These are phyloP conservation scores for Ceratobasidium sp. DNA, from an alignment of 1,284 basidiomycete genomes.

Conservation along the genomic window DNA sequence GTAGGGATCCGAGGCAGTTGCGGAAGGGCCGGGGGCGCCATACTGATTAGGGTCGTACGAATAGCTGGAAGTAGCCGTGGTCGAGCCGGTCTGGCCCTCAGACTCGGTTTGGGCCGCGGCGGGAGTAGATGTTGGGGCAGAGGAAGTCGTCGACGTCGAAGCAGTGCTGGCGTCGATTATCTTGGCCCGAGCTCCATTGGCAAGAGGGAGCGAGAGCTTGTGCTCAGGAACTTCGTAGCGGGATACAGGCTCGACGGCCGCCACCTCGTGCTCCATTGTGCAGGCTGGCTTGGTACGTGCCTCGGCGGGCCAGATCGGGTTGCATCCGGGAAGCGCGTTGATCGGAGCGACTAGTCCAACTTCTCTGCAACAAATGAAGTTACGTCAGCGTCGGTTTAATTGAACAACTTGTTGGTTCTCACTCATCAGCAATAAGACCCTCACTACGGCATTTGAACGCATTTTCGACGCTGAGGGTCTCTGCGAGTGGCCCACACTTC, in stretches of 20 bases:
- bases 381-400: neutral
- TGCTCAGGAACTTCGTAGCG: neutral
- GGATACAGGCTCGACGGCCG: neutral
- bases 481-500: neutral
- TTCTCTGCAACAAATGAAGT: neutral
- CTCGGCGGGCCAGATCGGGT: conserved; percentile 10
- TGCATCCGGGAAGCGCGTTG: conserved; percentile 12
- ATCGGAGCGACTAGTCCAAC: conserved; percentile 5
- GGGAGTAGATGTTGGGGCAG: no score
- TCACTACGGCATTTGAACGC: conserved; percentile 19
- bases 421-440: conserved; percentile 18
- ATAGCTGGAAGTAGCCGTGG: no score
- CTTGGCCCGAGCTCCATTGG: no score
- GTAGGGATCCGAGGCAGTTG: neutral
- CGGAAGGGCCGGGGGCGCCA: neutral
- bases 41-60: no score
- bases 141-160: neutral
- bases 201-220: conserved; percentile 4
- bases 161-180: neutral
- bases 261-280: neutral
- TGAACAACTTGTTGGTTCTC: neutral
- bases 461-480: neutral
- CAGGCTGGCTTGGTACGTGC: conserved; percentile 1
- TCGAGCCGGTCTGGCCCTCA: no score
- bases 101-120: no score